phyloP scores from a whole-genome alignment of 2,329 filamentous ascomycete species.

The Basipetospora chlamydospora region DNA sequence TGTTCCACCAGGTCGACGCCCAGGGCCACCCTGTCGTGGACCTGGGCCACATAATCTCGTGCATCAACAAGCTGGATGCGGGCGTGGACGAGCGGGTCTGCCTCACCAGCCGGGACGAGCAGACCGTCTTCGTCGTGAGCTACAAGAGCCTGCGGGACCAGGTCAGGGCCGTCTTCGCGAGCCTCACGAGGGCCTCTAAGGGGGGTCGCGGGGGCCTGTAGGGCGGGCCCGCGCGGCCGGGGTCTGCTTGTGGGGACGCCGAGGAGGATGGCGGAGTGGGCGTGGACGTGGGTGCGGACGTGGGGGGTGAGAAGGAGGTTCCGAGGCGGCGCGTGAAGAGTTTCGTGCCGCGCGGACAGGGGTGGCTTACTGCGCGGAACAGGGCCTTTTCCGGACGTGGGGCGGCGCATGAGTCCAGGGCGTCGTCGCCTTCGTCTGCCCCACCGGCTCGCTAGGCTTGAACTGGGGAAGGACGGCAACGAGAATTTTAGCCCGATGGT shows the following conservation, averaged over 20 bases:
- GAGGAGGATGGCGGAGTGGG: neutral
- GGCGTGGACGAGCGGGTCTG: conserved; percentile 76
- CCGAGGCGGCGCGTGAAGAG: no score
- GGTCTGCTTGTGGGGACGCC: neutral
- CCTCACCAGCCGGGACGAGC: conserved; percentile 77
- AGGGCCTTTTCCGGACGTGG: no score
- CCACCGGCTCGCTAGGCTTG: no score
- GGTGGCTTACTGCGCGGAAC: no score
- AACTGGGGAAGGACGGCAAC: no score
- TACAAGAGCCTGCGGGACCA: conserved; percentile 77
- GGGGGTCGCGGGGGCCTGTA: conserved; percentile 4
- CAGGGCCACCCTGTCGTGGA: conserved; percentile 74
- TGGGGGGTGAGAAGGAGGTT: neutral
- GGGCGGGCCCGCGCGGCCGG: neutral
- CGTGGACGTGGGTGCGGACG: no score
- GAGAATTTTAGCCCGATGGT: no score
- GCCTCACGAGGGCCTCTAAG: conserved; percentile 32
- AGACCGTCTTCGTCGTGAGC: conserved; percentile 74
- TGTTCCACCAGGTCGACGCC: conserved; percentile 88
- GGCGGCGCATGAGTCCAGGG: no score
- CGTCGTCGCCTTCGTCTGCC: no score
- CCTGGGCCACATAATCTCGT: conserved; percentile 72
- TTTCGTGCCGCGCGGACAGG: no score
- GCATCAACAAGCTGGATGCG: conserved; percentile 84
- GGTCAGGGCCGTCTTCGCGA: conserved; percentile 40